Conservation (phyloP, 192 early-diverging fungal genomes). For the Podila horticola region DNA sequence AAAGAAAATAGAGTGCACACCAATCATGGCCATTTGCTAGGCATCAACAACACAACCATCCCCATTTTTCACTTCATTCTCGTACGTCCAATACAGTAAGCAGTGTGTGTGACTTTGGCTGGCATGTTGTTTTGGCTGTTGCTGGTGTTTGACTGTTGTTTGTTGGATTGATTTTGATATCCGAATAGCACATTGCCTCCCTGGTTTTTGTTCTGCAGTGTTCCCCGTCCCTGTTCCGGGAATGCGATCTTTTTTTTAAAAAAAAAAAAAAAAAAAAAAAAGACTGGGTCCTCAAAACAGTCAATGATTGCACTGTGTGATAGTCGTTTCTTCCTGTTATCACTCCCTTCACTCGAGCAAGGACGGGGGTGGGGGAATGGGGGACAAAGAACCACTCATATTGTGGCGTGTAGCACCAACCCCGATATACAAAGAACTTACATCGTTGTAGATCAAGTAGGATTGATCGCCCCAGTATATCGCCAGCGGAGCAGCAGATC, state of each 20-base stretch:
- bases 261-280: too few species aligned
- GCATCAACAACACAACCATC: too few species aligned
- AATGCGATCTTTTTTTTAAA: neutral
- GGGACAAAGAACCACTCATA: neutral
- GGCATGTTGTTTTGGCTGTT: too few species aligned
- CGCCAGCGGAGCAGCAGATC: conserved; percentile 20
- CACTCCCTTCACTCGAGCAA: neutral
- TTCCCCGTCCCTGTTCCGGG: neutral
- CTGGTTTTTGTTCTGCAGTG: neutral
- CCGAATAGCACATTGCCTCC: neutral
- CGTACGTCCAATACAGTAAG: too few species aligned
- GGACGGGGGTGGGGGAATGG: too few species aligned
- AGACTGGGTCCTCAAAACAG: too few species aligned
- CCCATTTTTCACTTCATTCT: too few species aligned
- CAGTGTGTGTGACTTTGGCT: too few species aligned
- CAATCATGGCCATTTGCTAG: too few species aligned
- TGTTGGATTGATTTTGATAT: too few species aligned
- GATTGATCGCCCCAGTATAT: conserved; percentile 34
- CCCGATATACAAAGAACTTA: conserved; percentile 13
- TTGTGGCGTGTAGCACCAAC: neutral
- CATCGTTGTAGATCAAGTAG: conserved; percentile 35
- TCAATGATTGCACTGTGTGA: neutral
- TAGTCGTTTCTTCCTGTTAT: neutral
- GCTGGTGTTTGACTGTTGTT: too few species aligned
- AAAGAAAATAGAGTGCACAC: too few species aligned